These are phyloP conservation scores for Colletotrichum viniferum DNA, from an alignment of 2,329 filamentous ascomycete genomes.

Conservation along the genomic window DNA sequence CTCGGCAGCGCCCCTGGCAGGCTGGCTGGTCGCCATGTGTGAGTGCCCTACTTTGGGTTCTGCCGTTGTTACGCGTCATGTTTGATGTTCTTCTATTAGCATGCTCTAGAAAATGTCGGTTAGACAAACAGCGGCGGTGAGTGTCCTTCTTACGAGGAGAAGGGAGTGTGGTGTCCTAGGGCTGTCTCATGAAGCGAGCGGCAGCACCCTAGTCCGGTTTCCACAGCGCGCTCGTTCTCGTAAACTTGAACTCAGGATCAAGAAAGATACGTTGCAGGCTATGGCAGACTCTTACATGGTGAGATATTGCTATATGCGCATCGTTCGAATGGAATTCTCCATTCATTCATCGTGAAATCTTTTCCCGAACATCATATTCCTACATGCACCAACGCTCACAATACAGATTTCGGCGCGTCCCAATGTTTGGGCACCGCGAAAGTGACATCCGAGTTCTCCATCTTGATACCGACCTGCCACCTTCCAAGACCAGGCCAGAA, in stretches of 20 bases:
- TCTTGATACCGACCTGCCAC: conserved; percentile 47
- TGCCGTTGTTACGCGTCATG: not conserved
- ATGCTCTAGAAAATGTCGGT: not conserved
- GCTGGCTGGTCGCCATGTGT: not conserved
- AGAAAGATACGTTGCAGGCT: not conserved
- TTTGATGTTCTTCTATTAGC: not conserved
- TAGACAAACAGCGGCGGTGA: not conserved
- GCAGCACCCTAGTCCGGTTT: not conserved
- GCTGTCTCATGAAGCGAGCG: not conserved
- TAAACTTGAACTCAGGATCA: not conserved
- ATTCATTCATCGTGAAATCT: not conserved
- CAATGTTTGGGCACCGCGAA: conserved; percentile 27
- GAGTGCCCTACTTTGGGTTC: fast-evolving
- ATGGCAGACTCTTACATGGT: fast-evolving
- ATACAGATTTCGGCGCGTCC: conserved; percentile 27
- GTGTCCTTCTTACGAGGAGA: not conserved
- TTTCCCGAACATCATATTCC: not conserved
- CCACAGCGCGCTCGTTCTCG: not conserved
- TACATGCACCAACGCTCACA: conserved; percentile 15
- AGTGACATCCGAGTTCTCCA: conserved; percentile 37
- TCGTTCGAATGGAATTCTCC: fast-evolving
- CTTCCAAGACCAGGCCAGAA: conserved; percentile 52
- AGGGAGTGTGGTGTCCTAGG: not conserved
- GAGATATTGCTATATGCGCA: not conserved
- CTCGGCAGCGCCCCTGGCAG: not conserved